Base-by-base conservation (phyloP, 106 monocot genomes). In the Gastrodia elata region DNA sequence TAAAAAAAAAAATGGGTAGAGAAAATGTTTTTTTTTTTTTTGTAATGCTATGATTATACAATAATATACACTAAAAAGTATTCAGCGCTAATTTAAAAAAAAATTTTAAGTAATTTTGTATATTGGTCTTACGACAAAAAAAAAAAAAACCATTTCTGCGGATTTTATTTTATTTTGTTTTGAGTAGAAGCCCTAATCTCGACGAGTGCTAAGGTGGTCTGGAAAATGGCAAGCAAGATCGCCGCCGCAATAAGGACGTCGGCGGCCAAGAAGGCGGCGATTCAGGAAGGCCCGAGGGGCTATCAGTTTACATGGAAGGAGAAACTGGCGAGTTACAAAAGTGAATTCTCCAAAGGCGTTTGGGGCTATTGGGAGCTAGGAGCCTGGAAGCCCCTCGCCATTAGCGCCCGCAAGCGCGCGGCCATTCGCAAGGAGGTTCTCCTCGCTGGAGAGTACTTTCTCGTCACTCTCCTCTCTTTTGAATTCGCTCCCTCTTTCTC, bases 301-400 rank as follows among this genome's bases (percentile, higher is more conserved):
- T 74, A 80, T 39, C 69, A 81, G 74, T 89, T 78, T 35, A 82
- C 85, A 6, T 95, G 91, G 95, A 79, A 74, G 57, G 95, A 89
- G 71, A 95, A 91, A 89, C 74, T 95, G 14, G 82, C 78, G 20
- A 85, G 73, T 78, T 92, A 85, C 85, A 89, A 92, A 61, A 71
- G 71, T 25, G 95, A 95, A 81, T 80, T 95, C 26, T 72, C 82
- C 32, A 95, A 95, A 76, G 95, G 95, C 1, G 95, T 95, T 8
- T 91, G 95, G 91, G 95, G 95, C 15, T 91, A 92, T 76, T 95
- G 95, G 95, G 87, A 95, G 68, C 91, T 91, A 72, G 91, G 95
- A 39, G 91, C 86, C 25, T 95, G 95, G 95, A 95, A 92, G 68
- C 91, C 95, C 40, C 91, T 91, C 48, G 85, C 77, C 59, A 73